Percentiles rank a stretch among this genome's conserved stretches.
Evolutionary conservation across 1,139 yeast genomes (phyloP).

Genomic region (Ogataea hybrid): DNA sequence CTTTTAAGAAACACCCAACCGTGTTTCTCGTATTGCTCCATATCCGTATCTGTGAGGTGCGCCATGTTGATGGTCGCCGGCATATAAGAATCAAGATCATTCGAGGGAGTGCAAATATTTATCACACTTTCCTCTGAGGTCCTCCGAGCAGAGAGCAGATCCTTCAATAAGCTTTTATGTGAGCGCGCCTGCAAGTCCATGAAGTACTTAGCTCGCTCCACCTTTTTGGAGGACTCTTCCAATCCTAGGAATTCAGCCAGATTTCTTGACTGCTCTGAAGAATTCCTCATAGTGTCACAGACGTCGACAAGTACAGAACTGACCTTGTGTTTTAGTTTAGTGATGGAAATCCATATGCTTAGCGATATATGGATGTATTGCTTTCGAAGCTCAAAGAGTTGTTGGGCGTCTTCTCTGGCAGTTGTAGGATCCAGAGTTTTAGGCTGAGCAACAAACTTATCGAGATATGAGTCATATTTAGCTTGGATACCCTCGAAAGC

Average conservation of each 20-base stretch:
- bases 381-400: constrained; percentile 64
- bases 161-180: constrained; percentile 30
- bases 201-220: constrained; percentile 36
- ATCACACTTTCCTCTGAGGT: constrained; percentile 66
- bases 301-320: constrained; percentile 55
- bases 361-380: constrained; percentile 67
- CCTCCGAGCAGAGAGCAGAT: constrained; percentile 45
- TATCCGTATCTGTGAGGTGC: constrained; percentile 34
- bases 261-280: constrained; percentile 15
- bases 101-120: constrained; percentile 57
- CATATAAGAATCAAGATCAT: constrained; percentile 57
- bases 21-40: constrained; percentile 54
- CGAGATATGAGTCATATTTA: constrained; percentile 63
- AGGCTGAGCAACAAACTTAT: constrained; percentile 55
- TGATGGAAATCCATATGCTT: constrained; percentile 56
- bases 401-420: constrained; percentile 76
- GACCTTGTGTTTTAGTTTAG: constrained; percentile 51
- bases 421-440: constrained; percentile 63
- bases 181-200: constrained; percentile 36
- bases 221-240: constrained; percentile 22
- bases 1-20: constrained; percentile 89
- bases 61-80: constrained; percentile 44
- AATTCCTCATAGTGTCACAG: constrained; percentile 39
- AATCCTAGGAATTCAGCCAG: constrained; percentile 20
- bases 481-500: constrained; percentile 63